Conservation (phyloP, 495 filamentous ascomycete genomes). For the Neurospora sp. region DNA sequence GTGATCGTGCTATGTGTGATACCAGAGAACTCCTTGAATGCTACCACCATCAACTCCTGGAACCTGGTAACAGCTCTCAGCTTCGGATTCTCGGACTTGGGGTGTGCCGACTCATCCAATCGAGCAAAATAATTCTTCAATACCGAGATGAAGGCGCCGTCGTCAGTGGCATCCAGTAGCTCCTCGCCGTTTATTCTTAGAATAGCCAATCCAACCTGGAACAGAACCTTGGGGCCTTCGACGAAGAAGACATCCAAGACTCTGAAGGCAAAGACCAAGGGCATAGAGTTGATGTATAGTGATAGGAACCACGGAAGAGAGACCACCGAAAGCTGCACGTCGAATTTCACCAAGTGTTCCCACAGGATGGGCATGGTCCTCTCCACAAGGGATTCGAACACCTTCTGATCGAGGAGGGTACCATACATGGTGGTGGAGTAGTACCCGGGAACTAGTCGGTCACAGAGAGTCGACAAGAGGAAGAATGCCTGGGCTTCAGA, state of each 20-base stretch:
- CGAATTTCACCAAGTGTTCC: conserved; percentile 90
- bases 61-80: conserved; percentile 86
- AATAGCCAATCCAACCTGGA: conserved; percentile 93
- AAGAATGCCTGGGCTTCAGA: conserved; percentile 95
- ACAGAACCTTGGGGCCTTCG: conserved; percentile 93
- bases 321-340: conserved; percentile 97
- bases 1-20: conserved; percentile 89
- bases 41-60: conserved; percentile 96
- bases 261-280: conserved; percentile 89
- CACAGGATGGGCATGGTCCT: conserved; percentile 98
- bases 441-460: conserved; percentile 87
- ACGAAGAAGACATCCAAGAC: conserved; percentile 97
- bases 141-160: conserved; percentile 93
- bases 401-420: conserved; percentile 88
- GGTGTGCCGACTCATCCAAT: conserved; percentile 91
- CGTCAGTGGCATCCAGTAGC: conserved; percentile 86
- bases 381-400: conserved; percentile 94
- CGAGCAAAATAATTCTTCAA: conserved; percentile 90
- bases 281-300: conserved; percentile 98
- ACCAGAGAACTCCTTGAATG: conserved; percentile 92
- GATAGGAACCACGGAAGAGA: conserved; percentile 97
- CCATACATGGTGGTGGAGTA: conserved; percentile 99
- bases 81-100: conserved; percentile 87
- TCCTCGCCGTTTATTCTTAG: conserved; percentile 97
- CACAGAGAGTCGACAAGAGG: conserved; percentile 82